Percentiles rank a stretch among this genome's conserved stretches.
Conservation (phyloP, 306 rosid species). For the Cicer bijugum region DNA sequence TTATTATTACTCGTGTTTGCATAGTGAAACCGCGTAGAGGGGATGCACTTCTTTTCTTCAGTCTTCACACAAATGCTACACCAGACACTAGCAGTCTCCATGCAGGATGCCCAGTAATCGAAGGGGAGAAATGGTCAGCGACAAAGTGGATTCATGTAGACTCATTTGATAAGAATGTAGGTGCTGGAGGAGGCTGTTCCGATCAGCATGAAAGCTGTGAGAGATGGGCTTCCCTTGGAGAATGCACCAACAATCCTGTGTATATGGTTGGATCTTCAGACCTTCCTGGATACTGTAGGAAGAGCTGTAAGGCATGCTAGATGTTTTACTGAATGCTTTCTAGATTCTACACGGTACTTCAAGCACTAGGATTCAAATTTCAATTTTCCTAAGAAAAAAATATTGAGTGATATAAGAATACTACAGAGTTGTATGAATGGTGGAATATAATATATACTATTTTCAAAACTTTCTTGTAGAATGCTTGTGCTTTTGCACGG, state of each 20-base stretch:
- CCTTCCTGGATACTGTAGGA: slow-evolving; percentile 89
- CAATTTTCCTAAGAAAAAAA: background rate
- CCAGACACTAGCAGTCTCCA: slow-evolving; percentile 91
- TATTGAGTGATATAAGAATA: no score
- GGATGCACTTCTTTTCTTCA: slow-evolving; percentile 98
- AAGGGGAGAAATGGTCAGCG: slow-evolving; percentile 99
- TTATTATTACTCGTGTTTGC: slow-evolving; percentile 36
- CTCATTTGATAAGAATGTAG: slow-evolving; percentile 71
- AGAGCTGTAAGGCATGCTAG: slow-evolving; percentile 87
- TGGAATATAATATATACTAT: no score
- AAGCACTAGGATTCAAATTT: slow-evolving; percentile 34
- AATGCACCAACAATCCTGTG: slow-evolving; percentile 81
- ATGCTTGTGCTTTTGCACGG: no score
- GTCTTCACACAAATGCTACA: slow-evolving; percentile 73
- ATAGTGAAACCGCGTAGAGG: slow-evolving; percentile 92
- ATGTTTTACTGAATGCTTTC: slow-evolving; percentile 35
- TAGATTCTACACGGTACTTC: slow-evolving; percentile 31
- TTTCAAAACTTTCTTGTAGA: no score
- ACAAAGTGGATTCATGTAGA: slow-evolving; percentile 97
- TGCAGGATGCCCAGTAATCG: slow-evolving; percentile 92
- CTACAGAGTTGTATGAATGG: background rate
- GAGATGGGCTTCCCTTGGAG: slow-evolving; percentile 97
- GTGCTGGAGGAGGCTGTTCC: slow-evolving; percentile 61
- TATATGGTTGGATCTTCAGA: slow-evolving; percentile 89
- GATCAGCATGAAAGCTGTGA: slow-evolving; percentile 81